Evolutionary conservation across 1,139 yeast genomes (phyloP).

Genomic region (Ogataea hybrid): DNA sequence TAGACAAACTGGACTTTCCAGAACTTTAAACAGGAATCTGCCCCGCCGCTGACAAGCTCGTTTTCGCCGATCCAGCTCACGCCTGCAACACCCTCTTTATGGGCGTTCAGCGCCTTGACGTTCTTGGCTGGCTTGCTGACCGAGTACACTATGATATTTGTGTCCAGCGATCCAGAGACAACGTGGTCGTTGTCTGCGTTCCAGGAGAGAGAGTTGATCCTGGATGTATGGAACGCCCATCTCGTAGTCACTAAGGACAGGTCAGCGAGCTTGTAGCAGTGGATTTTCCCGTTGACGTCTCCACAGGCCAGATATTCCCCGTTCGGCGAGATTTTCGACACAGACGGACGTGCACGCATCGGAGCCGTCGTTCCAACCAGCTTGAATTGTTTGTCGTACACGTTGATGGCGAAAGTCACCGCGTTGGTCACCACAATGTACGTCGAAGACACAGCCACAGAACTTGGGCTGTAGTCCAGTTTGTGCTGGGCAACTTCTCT

Average conservation of each 20-base stretch:
- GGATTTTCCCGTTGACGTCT: slow-evolving; percentile 80
- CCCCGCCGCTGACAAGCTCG: slow-evolving; percentile 66
- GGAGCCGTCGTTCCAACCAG: slow-evolving; percentile 34
- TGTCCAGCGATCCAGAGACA: slow-evolving; percentile 81
- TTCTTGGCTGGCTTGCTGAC: slow-evolving; percentile 77
- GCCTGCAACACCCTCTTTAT: slow-evolving; percentile 79
- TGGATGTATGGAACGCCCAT: slow-evolving; percentile 94
- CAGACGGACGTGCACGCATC: slow-evolving; percentile 62
- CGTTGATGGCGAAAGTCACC: slow-evolving; percentile 28
- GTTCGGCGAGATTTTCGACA: slow-evolving; percentile 68
- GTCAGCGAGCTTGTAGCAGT: slow-evolving; percentile 57
- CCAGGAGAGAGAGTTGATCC: slow-evolving; percentile 78
- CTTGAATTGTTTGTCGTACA: slow-evolving; percentile 27
- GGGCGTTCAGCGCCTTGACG: slow-evolving; percentile 73
- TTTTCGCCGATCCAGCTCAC: slow-evolving; percentile 60
- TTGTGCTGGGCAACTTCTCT: slow-evolving; percentile 29
- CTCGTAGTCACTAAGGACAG: slow-evolving; percentile 71
- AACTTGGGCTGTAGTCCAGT: slow-evolving; percentile 42
- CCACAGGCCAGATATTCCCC: slow-evolving; percentile 77
- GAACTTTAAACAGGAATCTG: slow-evolving; percentile 75
- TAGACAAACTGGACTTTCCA: slow-evolving; percentile 49
- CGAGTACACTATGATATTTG: slow-evolving; percentile 76
- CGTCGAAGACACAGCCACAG: slow-evolving; percentile 39
- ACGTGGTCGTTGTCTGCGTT: slow-evolving; percentile 66
- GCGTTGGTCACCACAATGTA: slow-evolving; percentile 53